phyloP scores from a whole-genome alignment of 768 basidiomycete species.

The Scleroderma bovista region DNA sequence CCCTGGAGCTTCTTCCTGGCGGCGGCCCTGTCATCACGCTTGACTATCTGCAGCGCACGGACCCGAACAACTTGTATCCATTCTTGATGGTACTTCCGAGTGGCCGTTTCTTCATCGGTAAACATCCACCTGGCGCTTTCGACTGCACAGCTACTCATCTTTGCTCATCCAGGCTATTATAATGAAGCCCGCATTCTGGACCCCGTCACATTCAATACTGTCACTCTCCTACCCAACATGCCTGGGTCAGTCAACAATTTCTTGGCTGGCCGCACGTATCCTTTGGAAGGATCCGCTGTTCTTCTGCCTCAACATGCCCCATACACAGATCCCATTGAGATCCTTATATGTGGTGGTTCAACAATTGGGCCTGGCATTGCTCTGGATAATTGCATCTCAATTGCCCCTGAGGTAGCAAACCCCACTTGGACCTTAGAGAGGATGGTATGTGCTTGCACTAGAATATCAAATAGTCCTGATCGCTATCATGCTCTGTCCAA shows the following conservation, averaged over 20 bases:
- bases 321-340: constrained; percentile 64
- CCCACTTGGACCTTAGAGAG: constrained; percentile 69
- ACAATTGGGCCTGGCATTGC: constrained; percentile 45
- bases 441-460: constrained; percentile 48
- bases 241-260: constrained; percentile 71
- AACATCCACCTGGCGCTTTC: not conserved
- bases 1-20: constrained; percentile 69
- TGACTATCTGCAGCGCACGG: constrained; percentile 64
- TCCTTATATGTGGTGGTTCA: constrained; percentile 76
- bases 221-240: constrained; percentile 59
- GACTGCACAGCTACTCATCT: not conserved
- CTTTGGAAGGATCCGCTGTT: constrained; percentile 66
- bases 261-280: constrained; percentile 72
- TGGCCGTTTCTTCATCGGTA: constrained; percentile 64
- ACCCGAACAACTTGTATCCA: constrained; percentile 79
- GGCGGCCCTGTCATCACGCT: constrained; percentile 56
- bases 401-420: constrained; percentile 56
- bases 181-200: constrained; percentile 78
- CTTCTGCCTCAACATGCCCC: constrained; percentile 67
- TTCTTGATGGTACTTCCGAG: constrained; percentile 70
- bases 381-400: constrained; percentile 68
- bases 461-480: not conserved
- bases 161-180: constrained; percentile 50
- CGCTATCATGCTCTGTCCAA: not conserved
- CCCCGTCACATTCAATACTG: constrained; percentile 57